These are phyloP conservation scores for Rhodofomes roseus DNA, from an alignment of 1,284 basidiomycete genomes.

Conservation along the genomic window DNA sequence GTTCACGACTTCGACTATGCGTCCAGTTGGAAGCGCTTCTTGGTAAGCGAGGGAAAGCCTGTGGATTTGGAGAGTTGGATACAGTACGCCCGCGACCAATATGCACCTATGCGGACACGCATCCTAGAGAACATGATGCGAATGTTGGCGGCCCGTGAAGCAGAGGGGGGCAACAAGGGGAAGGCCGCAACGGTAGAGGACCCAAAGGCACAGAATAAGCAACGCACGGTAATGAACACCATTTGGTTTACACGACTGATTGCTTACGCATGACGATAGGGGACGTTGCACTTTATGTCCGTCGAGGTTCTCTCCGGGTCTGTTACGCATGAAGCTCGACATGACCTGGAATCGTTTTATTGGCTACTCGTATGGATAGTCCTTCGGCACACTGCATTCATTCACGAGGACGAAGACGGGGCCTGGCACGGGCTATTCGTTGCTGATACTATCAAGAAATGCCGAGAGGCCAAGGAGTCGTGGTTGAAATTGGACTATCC, in stretches of 20 bases:
- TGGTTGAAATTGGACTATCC: background rate
- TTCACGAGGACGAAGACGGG: background rate
- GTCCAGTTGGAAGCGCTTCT: background rate
- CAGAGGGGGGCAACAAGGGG: background rate
- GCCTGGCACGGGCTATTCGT: background rate
- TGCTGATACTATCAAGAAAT: background rate
- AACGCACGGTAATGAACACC: background rate
- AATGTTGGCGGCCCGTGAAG: background rate
- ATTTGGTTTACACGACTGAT: too few species aligned
- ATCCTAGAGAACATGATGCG: background rate
- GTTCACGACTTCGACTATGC: background rate
- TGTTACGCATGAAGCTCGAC: background rate
- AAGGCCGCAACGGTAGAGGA: background rate
- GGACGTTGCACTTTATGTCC: slow-evolving; percentile 12
- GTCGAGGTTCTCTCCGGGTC: background rate
- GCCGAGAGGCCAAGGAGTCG: background rate
- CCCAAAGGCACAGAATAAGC: background rate
- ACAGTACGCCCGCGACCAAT: background rate
- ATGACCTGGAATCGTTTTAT: slow-evolving; percentile 13
- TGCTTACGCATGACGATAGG: background rate
- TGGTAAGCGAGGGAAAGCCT: background rate
- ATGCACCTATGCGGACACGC: background rate
- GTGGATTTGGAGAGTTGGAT: background rate
- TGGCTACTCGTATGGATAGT: slow-evolving; percentile 14
- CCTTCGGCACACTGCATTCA: slow-evolving; percentile 6